Evolutionary conservation across 2,329 filamentous ascomycete genomes (phyloP).

Genomic region (Alternaria viburni): DNA sequence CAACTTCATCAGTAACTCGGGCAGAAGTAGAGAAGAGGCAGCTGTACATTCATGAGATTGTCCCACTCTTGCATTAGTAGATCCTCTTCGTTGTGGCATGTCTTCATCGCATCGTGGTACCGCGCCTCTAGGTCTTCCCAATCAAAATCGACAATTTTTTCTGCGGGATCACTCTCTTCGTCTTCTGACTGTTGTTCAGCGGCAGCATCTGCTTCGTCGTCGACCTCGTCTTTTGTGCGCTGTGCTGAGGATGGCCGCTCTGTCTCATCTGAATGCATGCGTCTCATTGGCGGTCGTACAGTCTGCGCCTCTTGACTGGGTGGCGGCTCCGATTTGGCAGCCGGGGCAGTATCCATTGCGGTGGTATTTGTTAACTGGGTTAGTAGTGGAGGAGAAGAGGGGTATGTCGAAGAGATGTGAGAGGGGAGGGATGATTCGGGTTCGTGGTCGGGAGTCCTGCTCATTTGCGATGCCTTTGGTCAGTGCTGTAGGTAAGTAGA

Average conservation of each 20-base stretch:
- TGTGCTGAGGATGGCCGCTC: slow-evolving; percentile 38
- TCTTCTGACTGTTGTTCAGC: slow-evolving; percentile 17
- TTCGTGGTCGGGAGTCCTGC: slow-evolving; percentile 16
- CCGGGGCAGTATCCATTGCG: slow-evolving; percentile 22
- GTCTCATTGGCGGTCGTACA: slow-evolving; percentile 9
- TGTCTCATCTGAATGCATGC: slow-evolving; percentile 29
- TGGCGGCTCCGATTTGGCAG: slow-evolving; percentile 17
- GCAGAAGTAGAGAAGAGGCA: background rate
- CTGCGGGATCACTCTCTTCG: slow-evolving; percentile 35
- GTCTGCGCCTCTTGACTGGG: slow-evolving; percentile 14
- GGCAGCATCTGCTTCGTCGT: slow-evolving; percentile 13
- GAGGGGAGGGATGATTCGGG: slow-evolving; percentile 31
- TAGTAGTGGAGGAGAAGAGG: slow-evolving; percentile 23
- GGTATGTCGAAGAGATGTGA: slow-evolving; percentile 12
- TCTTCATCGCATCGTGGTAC: slow-evolving; percentile 70
- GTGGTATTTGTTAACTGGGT: background rate
- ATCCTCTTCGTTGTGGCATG: slow-evolving; percentile 68
- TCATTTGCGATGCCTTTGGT: slow-evolving; percentile 29
- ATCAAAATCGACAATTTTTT: slow-evolving; percentile 64
- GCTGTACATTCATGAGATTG: slow-evolving; percentile 48
- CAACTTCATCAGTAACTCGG: slow-evolving; percentile 11
- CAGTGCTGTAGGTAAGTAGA: slow-evolving; percentile 34
- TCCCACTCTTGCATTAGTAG: slow-evolving; percentile 71
- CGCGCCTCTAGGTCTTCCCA: slow-evolving; percentile 78
- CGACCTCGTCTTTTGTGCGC: slow-evolving; percentile 13